phyloP scores from a whole-genome alignment of 805 yeast genomes.

The Ogataea trehaloabstinens region DNA sequence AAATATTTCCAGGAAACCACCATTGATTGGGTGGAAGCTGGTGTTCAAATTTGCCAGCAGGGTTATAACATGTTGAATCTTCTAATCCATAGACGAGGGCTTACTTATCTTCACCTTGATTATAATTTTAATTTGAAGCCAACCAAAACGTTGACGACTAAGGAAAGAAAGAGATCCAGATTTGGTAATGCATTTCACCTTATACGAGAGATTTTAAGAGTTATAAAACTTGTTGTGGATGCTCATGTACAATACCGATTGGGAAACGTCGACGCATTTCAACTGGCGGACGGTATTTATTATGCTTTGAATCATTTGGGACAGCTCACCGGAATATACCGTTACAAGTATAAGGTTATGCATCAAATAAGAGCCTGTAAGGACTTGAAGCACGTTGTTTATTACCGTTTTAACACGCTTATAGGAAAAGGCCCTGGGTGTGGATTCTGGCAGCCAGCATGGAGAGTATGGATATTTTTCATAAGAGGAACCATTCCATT shows the following conservation, averaged over 20 bases:
- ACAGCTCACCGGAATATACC: constrained; percentile 91
- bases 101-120: constrained; percentile 90
- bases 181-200: constrained; percentile 96
- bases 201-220: constrained; percentile 82
- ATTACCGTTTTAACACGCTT: constrained; percentile 75
- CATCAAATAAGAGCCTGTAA: constrained; percentile 96
- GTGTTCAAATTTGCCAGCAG: constrained; percentile 87
- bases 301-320: constrained; percentile 92
- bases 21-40: constrained; percentile 98
- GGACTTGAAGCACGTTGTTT: constrained; percentile 90
- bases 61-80: constrained; percentile 92
- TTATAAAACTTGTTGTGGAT: constrained; percentile 85
- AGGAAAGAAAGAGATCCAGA: constrained; percentile 92
- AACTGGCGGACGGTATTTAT: constrained; percentile 90
- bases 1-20: constrained; percentile 89
- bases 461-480: constrained; percentile 95
- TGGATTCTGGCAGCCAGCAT: constrained; percentile 99
- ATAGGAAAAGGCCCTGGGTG: constrained; percentile 98
- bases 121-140: constrained; percentile 96
- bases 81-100: constrained; percentile 84
- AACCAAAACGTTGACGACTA: constrained; percentile 91
- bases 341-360: constrained; percentile 97
- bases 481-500: constrained; percentile 89
- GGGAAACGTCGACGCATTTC: constrained; percentile 90
- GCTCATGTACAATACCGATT: constrained; percentile 88